Evolutionary conservation across 1,284 basidiomycete species (phyloP).

Genomic region (Cryptococcus wingfieldii): DNA sequence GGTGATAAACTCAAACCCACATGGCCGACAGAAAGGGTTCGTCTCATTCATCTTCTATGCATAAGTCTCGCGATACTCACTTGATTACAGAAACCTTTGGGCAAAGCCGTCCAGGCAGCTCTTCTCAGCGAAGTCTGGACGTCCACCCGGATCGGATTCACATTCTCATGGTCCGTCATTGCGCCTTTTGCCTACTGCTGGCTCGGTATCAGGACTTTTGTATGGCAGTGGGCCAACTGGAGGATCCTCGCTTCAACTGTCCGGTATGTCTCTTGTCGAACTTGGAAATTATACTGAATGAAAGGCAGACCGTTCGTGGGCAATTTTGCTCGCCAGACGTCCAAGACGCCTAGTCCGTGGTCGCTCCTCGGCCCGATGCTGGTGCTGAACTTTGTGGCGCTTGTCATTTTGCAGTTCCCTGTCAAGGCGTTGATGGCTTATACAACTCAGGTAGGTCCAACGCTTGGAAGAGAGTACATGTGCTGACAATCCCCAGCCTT

Average conservation of each 20-base stretch:
- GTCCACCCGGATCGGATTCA: constrained; percentile 3
- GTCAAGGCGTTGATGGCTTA: constrained; percentile 33
- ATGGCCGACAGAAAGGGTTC: constrained; percentile 35
- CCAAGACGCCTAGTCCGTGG: constrained; percentile 20
- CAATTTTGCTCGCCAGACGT: constrained; percentile 34
- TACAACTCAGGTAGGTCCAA: constrained; percentile 27
- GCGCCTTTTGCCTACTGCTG: constrained; percentile 9
- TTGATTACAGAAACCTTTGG: constrained; percentile 8
- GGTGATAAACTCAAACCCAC: constrained; percentile 14
- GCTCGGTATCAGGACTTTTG: constrained; percentile 7
- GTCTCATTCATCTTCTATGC: not conserved
- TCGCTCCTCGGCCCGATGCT: constrained; percentile 27
- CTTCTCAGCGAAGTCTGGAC: constrained; percentile 3
- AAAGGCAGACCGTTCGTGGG: constrained; percentile 32
- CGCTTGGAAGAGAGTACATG: not conserved
- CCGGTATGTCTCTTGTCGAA: constrained; percentile 10
- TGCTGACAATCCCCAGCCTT: constrained; percentile 24
- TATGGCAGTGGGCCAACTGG: constrained; percentile 18
- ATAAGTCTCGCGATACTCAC: not conserved
- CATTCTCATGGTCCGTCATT: constrained; percentile 9
- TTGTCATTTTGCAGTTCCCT: constrained; percentile 26
- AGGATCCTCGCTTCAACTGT: constrained; percentile 12
- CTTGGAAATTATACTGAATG: not conserved
- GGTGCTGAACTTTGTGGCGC: constrained; percentile 20
- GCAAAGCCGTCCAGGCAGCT: constrained; percentile 6